Conservation (phyloP, 768 basidiomycete species). For the Boletus eberwhitei region DNA sequence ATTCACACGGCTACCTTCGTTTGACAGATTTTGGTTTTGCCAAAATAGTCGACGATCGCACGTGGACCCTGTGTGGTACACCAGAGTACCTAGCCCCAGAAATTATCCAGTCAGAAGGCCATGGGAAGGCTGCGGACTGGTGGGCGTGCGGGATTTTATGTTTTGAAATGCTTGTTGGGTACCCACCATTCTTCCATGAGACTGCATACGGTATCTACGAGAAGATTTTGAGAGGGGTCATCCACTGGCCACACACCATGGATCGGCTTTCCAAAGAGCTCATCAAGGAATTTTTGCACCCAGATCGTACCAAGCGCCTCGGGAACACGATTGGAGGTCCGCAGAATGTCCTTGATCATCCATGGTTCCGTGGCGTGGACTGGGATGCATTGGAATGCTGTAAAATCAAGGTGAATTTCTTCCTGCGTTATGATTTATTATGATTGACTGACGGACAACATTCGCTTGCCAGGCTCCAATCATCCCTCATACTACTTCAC, state of each 20-base stretch:
- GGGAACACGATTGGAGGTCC: constrained; percentile 93
- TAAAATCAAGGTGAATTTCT: constrained; percentile 69
- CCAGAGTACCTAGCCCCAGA: constrained; percentile 98
- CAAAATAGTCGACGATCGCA: constrained; percentile 95
- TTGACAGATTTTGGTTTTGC: constrained; percentile 99
- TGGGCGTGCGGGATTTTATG: constrained; percentile 98
- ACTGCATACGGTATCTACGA: constrained; percentile 98
- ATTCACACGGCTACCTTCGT: constrained; percentile 88
- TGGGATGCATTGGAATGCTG: constrained; percentile 85
- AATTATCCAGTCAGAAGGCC: constrained; percentile 96
- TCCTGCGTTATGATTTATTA: not conserved
- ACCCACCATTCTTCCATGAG: constrained; percentile 97
- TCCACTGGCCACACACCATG: constrained; percentile 89
- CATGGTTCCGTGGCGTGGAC: constrained; percentile 95
- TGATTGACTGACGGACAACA: not conserved
- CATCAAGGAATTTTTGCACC: constrained; percentile 84
- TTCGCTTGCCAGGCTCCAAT: constrained; percentile 66
- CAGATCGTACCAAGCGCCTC: constrained; percentile 86
- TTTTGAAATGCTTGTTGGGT: constrained; percentile 99
- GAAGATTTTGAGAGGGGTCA: constrained; percentile 85
- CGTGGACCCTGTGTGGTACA: constrained; percentile 95
- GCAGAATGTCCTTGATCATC: constrained; percentile 85
- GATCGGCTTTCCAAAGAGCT: constrained; percentile 88
- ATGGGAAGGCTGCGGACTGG: constrained; percentile 98
- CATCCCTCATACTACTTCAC: constrained; percentile 73